These are phyloP conservation scores for Phytopythium boreale DNA, from an alignment of 352 stramenopile genomes.

Conservation along the genomic window DNA sequence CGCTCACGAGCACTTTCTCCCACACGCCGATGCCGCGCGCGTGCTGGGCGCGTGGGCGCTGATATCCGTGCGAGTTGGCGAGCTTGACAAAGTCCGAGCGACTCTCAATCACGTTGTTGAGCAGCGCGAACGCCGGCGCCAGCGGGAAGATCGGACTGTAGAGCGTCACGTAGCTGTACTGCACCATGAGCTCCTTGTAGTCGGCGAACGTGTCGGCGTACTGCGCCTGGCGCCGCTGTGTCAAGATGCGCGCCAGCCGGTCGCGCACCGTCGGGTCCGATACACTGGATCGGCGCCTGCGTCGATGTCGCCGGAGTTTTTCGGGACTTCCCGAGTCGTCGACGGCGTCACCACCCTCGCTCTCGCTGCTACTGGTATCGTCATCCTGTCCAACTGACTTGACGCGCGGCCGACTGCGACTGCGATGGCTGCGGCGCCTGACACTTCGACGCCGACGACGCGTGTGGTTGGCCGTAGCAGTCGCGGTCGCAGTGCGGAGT, in stretches of 20 bases:
- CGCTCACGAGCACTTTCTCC: conserved; percentile 91
- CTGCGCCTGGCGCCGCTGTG: conserved; percentile 55
- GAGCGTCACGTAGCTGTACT: conserved; percentile 91
- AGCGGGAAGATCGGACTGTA: conserved; percentile 91
- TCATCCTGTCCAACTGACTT: conserved; percentile 3
- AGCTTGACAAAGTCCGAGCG: conserved; percentile 92
- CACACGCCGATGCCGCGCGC: conserved; percentile 91
- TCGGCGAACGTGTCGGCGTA: conserved; percentile 69
- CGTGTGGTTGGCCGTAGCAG: conserved; percentile 25
- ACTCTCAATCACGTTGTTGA: conserved; percentile 92
- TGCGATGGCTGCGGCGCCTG: not conserved
- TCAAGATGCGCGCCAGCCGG: conserved; percentile 45
- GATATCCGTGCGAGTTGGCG: conserved; percentile 79
- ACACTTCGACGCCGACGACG: conserved; percentile 19
- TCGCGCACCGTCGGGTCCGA: conserved; percentile 27
- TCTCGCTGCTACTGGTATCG: conserved; percentile 14
- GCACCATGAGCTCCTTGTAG: conserved; percentile 86
- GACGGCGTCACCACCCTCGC: conserved; percentile 13
- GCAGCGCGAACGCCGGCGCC: conserved; percentile 85
- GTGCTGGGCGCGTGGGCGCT: conserved; percentile 86
- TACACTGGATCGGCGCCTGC: conserved; percentile 11
- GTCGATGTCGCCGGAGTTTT: not conserved
- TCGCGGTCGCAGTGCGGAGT: conserved; percentile 23
- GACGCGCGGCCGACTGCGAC: conserved; percentile 1
- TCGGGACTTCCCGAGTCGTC: conserved; percentile 8